These are phyloP conservation scores for Westerdykella sp. DNA, from an alignment of 2,329 filamentous ascomycete genomes.

Conservation along the genomic window DNA sequence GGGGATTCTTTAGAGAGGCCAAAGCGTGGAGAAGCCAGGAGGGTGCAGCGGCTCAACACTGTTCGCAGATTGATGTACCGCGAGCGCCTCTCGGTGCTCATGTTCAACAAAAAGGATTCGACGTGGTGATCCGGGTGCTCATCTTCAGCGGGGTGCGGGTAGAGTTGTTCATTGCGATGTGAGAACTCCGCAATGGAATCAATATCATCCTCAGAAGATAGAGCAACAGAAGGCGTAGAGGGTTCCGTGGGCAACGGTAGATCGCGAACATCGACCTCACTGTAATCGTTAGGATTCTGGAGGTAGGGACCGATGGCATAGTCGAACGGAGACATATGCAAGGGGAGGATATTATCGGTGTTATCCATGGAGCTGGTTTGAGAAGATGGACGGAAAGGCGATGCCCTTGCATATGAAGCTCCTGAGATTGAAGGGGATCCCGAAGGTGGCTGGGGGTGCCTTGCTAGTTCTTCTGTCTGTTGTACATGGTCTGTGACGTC, in stretches of 20 bases:
- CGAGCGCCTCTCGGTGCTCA: not conserved
- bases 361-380: no score
- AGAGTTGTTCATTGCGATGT: not conserved
- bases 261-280: not conserved
- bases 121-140: not conserved
- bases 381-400: no score
- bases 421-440: no score
- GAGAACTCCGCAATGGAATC: not conserved
- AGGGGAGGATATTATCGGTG: not conserved
- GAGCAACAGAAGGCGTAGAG: not conserved
- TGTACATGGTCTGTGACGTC: no score
- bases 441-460: no score
- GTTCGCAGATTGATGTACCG: not conserved
- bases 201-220: not conserved
- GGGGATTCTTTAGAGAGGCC: not conserved
- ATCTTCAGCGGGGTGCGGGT: no score
- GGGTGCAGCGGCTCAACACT: not conserved
- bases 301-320: conserved; percentile 7
- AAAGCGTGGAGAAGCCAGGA: not conserved
- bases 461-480: no score
- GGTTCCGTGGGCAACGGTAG: not conserved
- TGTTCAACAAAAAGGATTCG: not conserved
- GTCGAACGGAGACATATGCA: conserved; percentile 6
- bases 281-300: not conserved
- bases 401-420: no score